Base-by-base conservation (phyloP, 2,329 filamentous ascomycete species). In the Penicillium occitanis region DNA sequence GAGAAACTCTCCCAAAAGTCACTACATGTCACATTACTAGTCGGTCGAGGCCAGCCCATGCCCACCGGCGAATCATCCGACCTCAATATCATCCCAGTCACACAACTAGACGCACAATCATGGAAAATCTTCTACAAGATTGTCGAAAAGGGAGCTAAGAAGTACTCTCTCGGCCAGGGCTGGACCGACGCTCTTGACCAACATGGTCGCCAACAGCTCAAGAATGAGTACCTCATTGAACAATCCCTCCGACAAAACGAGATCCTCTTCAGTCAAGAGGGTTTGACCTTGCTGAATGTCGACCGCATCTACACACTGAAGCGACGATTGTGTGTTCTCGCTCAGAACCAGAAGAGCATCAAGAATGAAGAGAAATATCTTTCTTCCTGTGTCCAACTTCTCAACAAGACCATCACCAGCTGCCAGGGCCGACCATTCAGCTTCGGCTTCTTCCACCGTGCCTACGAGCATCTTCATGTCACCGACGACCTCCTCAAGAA, bases 251-350 rank as follows among this genome's bases (percentile, higher is more conserved):
- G 78, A 46, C 80, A 82, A 67, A 80, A 81, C 64, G 78, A 81
- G 63, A 75, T 81, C 40, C 72, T 81, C 40, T 81, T 80, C 71
- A 78, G 76, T 64, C 76, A 78, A 53, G 80, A 82, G 66, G 80
- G 79, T 1, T 70, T 82, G 40, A 80, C 79, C 0, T 68, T 82
- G 7, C 72, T 82, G 11, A 80, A 77, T 63, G 78, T 81, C 68
- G 79, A 82, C 70, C 78, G 79, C 46, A 78, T 81, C 65, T 81
- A 80, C 65, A 80, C 76, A 14, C 76, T 82, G 68, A 82, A 82
- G 67, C 77, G 77, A 35, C 73, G 78, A 17, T 73, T 82, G 7
- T 79, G 75, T 65, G 73, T 78, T 5, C 73, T 81, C 13, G 64
- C 69, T 68, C 14, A 72, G 70, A 55, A 46, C 35, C 28, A 48